Conservation (phyloP, 2,329 filamentous ascomycete genomes). For the Sordariomycetes sp. region DNA sequence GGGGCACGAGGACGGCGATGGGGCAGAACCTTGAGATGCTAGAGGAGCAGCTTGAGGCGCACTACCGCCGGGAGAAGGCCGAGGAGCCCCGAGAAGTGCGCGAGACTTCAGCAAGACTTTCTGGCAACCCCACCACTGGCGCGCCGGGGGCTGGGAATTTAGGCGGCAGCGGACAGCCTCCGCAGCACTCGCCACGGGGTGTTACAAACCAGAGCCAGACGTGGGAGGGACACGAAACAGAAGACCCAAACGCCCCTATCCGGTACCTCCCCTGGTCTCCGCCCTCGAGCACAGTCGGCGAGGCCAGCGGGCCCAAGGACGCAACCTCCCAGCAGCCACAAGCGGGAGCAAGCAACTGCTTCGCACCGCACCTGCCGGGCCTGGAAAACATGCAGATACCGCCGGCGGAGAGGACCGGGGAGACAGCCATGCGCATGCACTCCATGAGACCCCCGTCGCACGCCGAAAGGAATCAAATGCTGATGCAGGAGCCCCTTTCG, state of each 20-base stretch:
- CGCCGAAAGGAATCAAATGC: background rate
- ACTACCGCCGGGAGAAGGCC: background rate
- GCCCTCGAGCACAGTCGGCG: background rate
- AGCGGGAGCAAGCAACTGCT: background rate
- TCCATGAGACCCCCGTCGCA: background rate
- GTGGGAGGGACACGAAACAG: background rate
- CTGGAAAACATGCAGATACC: background rate
- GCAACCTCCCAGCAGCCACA: background rate
- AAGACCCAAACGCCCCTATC: background rate
- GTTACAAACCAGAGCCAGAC: background rate
- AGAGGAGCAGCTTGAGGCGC: conserved; percentile 12
- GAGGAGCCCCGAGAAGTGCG: too few relatives aligned
- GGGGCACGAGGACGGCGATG: conserved; percentile 14
- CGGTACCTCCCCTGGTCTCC: background rate
- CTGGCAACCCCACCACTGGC: background rate
- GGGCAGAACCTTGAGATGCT: conserved; percentile 15
- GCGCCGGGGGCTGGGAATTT: too few relatives aligned
- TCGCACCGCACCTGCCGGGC: background rate
- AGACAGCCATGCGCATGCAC: background rate
- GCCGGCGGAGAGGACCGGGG: background rate
- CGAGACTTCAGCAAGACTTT: background rate
- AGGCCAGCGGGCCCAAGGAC: background rate
- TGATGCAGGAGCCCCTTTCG: background rate
- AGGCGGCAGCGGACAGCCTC: too few relatives aligned
- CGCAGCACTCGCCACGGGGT: background rate